Percentiles rank a stretch among this genome's conserved stretches.
Evolutionary conservation across 495 filamentous ascomycete species (phyloP).

Genomic region (Neurospora hispaniola): DNA sequence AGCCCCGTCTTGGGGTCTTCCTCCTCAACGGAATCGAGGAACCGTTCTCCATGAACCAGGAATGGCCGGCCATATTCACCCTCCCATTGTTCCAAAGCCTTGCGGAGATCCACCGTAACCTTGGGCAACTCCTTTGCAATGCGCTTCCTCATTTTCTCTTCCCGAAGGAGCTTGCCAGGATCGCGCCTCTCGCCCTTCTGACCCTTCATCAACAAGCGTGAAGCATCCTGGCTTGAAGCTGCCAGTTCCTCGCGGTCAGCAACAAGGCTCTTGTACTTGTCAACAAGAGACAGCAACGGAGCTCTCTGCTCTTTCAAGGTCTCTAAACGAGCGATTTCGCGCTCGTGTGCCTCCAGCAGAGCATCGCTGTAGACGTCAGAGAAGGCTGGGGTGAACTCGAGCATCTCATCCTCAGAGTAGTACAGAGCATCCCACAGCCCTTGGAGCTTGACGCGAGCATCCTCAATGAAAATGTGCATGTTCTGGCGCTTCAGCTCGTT

Average conservation of each 20-base stretch:
- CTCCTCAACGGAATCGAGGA: slow-evolving; percentile 65
- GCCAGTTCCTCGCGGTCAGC: slow-evolving; percentile 79
- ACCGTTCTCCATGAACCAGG: slow-evolving; percentile 81
- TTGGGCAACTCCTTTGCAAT: slow-evolving; percentile 94
- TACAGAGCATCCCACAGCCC: slow-evolving; percentile 91
- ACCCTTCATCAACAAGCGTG: slow-evolving; percentile 77
- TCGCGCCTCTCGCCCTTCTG: slow-evolving; percentile 86
- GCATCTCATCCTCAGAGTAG: slow-evolving; percentile 95
- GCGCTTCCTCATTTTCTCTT: slow-evolving; percentile 97
- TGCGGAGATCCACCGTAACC: slow-evolving; percentile 70
- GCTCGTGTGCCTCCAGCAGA: slow-evolving; percentile 76
- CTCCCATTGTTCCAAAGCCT: slow-evolving; percentile 78
- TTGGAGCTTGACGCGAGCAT: slow-evolving; percentile 78
- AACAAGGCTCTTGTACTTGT: slow-evolving; percentile 73
- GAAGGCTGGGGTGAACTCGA: slow-evolving; percentile 91
- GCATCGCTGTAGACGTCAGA: slow-evolving; percentile 85
- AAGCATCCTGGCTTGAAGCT: slow-evolving; percentile 87
- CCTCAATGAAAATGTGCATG: slow-evolving; percentile 88
- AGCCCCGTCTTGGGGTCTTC: slow-evolving; percentile 50
- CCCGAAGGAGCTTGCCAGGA: slow-evolving; percentile 84
- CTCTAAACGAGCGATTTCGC: slow-evolving; percentile 75
- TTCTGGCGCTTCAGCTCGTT: slow-evolving; percentile 93
- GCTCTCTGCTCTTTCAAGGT: slow-evolving; percentile 76
- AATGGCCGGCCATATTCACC: slow-evolving; percentile 90
- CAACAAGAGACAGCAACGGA: slow-evolving; percentile 70